Evolutionary conservation across 306 rosid species (phyloP).

Genomic region (Casuarina glauca): DNA sequence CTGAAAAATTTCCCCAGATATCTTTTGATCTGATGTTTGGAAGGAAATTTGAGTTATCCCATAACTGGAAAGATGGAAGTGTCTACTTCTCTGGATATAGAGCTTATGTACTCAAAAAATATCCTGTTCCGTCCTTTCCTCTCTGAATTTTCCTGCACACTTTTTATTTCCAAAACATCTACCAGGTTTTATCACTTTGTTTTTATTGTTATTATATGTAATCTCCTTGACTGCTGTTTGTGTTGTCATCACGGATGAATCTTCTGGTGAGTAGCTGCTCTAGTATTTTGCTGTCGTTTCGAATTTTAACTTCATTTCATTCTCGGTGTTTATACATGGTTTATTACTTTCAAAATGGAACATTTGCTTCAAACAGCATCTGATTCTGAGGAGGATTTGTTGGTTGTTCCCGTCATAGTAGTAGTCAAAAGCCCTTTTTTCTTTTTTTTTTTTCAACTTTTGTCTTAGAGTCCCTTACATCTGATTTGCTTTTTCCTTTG

Average conservation of each 20-base stretch:
- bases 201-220: neutral
- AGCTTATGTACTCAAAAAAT: constrained; percentile 22
- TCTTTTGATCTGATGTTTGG: constrained; percentile 60
- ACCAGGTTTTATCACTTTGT: constrained; percentile 1
- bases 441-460: neutral
- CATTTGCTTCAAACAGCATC: neutral
- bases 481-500: neutral
- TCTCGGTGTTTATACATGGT: neutral
- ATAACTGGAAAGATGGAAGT: constrained; percentile 69
- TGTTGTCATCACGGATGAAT: constrained; percentile 24
- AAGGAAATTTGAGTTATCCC: constrained; percentile 66
- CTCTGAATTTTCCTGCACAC: constrained; percentile 19
- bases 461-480: neutral
- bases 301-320: constrained; percentile 7
- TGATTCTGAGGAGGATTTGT: constrained; percentile 40
- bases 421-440: constrained; percentile 26
- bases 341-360: constrained; percentile 31
- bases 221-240: constrained; percentile 45
- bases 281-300: constrained; percentile 10
- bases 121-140: constrained; percentile 43
- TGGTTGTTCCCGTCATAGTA: constrained; percentile 26
- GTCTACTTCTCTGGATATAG: constrained; percentile 56
- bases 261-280: constrained; percentile 44
- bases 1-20: constrained; percentile 55
- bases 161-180: constrained; percentile 1